Evolutionary conservation across 768 basidiomycete species (phyloP), one percentile per base, ranked within the genome.

Genomic region (Galerina marginata): DNA sequence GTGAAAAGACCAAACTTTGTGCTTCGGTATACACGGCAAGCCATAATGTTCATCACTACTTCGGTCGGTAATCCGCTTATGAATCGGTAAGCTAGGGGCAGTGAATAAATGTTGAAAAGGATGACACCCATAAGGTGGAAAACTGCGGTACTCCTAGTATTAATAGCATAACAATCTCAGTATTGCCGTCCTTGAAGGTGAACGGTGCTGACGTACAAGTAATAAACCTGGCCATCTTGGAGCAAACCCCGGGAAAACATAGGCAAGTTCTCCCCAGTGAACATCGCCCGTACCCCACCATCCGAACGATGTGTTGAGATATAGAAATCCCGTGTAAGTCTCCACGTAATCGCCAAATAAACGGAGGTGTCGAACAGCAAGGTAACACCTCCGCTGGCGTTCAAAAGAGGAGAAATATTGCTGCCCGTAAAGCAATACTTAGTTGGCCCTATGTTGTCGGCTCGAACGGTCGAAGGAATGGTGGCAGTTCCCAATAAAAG

Each of bases 261-360:
- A 0, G 75, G 71, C 4, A 74, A 38, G 38, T 64, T 58, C 16
- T 55, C 51, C 10, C 70, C 71, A 20, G 64, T 54, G 9, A 74
- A 29, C 5, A 62, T 20, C 7, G 49, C 56, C 16, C 59, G 50
- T 12, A 67, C 45, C 23, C 36, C 45, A 39, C 26, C 60, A 49
- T 15, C 23, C 25, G 47, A 20, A 16, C 25, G 48, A 29, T 15
- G 36, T 43, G 15, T 25, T 7, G 45, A 51, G 23, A 23, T 9
- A 45, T 60, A 58, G 11, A 64, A 49, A 16, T 63, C 55, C 2
- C 49, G 48, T 2, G 67, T 54, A 12, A 77, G 60, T 2, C 67
- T 65, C 60, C 65, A 72, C 1, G 74, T 72, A n/a, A 78, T 73
- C 3, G 73, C 66, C 37, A 75, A 33, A 59, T 73, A 74, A 15